A percentile compares a stretch with the other conserved stretches of the same genome.
These are phyloP conservation scores for Cornus controversa DNA, from an alignment of 148 eudicot genomes.

Conservation along the genomic window DNA sequence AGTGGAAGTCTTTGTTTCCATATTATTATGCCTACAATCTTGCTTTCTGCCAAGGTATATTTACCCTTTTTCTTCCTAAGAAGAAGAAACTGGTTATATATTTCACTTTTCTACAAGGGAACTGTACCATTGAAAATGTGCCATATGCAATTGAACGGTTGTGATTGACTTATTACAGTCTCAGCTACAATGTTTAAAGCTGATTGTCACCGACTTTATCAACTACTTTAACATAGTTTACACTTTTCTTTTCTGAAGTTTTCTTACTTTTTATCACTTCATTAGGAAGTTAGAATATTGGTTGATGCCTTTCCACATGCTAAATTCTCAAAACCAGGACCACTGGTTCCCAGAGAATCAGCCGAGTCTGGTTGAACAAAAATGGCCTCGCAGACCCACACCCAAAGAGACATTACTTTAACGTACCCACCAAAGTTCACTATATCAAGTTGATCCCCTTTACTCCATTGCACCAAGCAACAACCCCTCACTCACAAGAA, in stretches of 20 bases:
- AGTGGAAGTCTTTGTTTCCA: constrained; percentile 22
- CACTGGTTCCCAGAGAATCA: neutral
- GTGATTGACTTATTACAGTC: neutral
- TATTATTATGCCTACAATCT: constrained; percentile 9
- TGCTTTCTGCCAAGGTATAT: neutral
- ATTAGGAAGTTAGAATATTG: neutral
- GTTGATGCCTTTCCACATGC: constrained; percentile 2
- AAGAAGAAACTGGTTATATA: neutral
- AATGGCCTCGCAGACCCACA: no score
- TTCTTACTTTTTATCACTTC: constrained; percentile 12
- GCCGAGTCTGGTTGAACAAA: no score
- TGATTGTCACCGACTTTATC: constrained; percentile 14
- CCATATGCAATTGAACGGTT: neutral
- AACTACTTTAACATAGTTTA: constrained; percentile 1
- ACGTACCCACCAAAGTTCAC: no score
- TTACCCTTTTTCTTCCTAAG: constrained; percentile 13
- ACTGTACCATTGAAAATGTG: no score
- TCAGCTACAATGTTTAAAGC: neutral
- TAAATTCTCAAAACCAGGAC: neutral
- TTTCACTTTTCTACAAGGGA: no score
- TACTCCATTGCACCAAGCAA: no score
- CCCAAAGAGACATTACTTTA: no score
- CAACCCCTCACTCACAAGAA: no score
- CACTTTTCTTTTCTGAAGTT: constrained; percentile 1
- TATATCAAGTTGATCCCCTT: no score